Conservation (phyloP, 441 rosid species). For the Adansonia madagascariensis region DNA sequence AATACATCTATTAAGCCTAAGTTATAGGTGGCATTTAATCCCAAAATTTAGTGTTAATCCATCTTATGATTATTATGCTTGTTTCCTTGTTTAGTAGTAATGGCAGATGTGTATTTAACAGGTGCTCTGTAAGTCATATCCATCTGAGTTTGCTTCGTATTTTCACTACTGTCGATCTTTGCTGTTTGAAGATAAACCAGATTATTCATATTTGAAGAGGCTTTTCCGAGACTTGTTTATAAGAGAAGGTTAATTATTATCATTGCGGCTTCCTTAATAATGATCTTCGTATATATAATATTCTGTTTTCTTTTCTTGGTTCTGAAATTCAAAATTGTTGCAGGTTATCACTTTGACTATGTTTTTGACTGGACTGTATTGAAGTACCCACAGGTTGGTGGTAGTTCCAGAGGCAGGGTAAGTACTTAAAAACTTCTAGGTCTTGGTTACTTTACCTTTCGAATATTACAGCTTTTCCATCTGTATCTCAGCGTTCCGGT, state of each 20-base stretch:
- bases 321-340: constrained; percentile 31
- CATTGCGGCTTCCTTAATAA: constrained; percentile 6
- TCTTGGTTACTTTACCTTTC: constrained; percentile 18
- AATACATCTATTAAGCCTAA: constrained; percentile 4
- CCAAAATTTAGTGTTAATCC: constrained; percentile 16
- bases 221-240: constrained; percentile 96
- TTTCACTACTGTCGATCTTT: constrained; percentile 91
- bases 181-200: constrained; percentile 99
- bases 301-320: neutral
- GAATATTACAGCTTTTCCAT: constrained; percentile 24
- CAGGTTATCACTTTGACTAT: constrained; percentile 98
- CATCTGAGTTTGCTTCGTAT: constrained; percentile 90
- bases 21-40: neutral
- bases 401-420: constrained; percentile 82
- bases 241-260: constrained; percentile 69
- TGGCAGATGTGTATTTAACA: constrained; percentile 36
- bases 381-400: constrained; percentile 84
- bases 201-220: constrained; percentile 92
- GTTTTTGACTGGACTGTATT: constrained; percentile 96
- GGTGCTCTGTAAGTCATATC: constrained; percentile 92
- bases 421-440: constrained; percentile 34
- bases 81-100: constrained; percentile 16
- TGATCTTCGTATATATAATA: neutral
- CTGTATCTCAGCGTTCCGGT: constrained; percentile 49
- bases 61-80: neutral